Evolutionary conservation across 331 rosid genomes (phyloP).

Genomic region (Quercus lobata): DNA sequence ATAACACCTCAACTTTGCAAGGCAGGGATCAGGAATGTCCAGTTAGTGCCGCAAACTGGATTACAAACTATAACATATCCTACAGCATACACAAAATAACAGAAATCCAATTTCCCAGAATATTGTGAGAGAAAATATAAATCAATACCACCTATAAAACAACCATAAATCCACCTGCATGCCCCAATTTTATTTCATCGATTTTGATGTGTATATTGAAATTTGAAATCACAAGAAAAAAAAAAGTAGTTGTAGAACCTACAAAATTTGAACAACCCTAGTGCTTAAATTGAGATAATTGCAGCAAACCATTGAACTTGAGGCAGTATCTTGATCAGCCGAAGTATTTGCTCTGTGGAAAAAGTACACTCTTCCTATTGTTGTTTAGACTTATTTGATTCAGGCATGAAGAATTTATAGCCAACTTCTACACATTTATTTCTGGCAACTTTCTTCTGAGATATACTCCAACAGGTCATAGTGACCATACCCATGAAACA

Average conservation of each 20-base stretch:
- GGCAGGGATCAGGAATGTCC: background rate
- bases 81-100: background rate
- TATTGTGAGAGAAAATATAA: background rate
- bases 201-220: background rate
- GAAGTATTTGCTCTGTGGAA: background rate
- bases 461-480: slow-evolving; percentile 72
- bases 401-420: slow-evolving; percentile 5
- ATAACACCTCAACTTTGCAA: background rate
- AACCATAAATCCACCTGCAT: background rate
- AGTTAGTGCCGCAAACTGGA: background rate
- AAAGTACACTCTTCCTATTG: background rate
- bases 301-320: background rate
- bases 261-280: slow-evolving; percentile 32
- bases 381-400: slow-evolving; percentile 8
- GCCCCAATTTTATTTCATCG: background rate
- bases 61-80: background rate
- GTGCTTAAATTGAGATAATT: slow-evolving; percentile 20
- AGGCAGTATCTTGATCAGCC: background rate
- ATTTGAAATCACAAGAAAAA: background rate
- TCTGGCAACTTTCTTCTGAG: slow-evolving; percentile 25
- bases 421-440: slow-evolving; percentile 31
- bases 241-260: background rate
- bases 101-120: background rate
- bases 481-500: slow-evolving; percentile 95
- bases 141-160: background rate